phyloP scores from a whole-genome alignment of 257 asterid genomes.

The Anisodus tanguticus region DNA sequence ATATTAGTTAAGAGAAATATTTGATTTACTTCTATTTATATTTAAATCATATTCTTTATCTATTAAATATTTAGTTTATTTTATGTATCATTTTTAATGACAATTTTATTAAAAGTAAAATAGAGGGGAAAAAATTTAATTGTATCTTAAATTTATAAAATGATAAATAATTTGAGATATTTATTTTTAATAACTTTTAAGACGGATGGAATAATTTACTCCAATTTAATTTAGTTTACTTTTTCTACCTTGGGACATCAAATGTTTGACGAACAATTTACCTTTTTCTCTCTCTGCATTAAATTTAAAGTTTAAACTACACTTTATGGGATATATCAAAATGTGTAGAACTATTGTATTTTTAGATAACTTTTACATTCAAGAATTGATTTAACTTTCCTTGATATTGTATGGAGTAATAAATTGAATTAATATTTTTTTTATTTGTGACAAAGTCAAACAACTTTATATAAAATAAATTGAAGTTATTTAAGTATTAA shows the following conservation, averaged over 20 bases:
- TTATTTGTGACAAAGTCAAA: no score
- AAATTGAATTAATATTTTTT: background rate
- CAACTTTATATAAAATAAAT: no score
- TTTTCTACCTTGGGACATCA: slow-evolving; percentile 4
- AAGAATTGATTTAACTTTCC: background rate
- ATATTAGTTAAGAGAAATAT: no score
- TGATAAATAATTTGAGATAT: no score
- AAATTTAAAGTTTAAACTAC: background rate
- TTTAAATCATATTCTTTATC: no score
- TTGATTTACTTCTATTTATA: no score
- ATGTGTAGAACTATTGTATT: background rate
- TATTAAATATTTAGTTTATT: no score
- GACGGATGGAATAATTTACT: background rate
- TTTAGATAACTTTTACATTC: background rate
- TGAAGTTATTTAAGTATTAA: background rate
- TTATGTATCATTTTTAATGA: no score
- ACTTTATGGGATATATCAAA: background rate
- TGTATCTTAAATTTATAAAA: no score
- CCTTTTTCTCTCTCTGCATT: background rate
- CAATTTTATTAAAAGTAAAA: no score
- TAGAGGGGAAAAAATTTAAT: no score
- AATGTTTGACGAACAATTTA: background rate
- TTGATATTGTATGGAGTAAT: background rate
- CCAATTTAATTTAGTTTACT: background rate
- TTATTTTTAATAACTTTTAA: no score